Evolutionary conservation across 2,329 filamentous ascomycete species (phyloP).

Genomic region (Alternaria brassicicola): DNA sequence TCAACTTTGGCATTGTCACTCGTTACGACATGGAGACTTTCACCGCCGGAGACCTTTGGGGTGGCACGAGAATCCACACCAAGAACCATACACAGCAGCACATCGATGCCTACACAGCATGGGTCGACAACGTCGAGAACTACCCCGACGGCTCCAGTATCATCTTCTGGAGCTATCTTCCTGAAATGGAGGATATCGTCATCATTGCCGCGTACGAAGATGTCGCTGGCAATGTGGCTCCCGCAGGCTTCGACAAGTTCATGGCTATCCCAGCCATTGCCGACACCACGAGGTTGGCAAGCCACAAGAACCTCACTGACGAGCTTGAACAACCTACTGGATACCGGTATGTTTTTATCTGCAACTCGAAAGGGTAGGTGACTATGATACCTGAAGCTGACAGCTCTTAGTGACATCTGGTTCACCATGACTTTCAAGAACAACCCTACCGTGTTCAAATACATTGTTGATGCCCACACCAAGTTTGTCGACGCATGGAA

Average conservation of each 20-base stretch:
- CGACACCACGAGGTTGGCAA: conserved; percentile 27
- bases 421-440: conserved; percentile 37
- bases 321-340: conserved; percentile 32
- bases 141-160: conserved; percentile 31
- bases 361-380: background rate
- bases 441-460: conserved; percentile 17
- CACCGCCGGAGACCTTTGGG: conserved; percentile 33
- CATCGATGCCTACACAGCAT: conserved; percentile 26
- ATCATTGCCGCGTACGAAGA: conserved; percentile 32
- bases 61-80: conserved; percentile 20
- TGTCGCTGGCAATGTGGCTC: conserved; percentile 23
- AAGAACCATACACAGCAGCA: conserved; percentile 23
- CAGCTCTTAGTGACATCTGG: conserved; percentile 24
- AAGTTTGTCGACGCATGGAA: conserved; percentile 29
- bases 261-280: conserved; percentile 24
- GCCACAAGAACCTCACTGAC: conserved; percentile 31
- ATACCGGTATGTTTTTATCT: conserved; percentile 22
- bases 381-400: conserved; percentile 2
- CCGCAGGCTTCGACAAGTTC: conserved; percentile 27
- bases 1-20: conserved; percentile 40
- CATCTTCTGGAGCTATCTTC: conserved; percentile 33
- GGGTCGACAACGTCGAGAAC: conserved; percentile 32
- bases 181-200: conserved; percentile 20
- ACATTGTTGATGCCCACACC: conserved; percentile 30
- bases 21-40: conserved; percentile 27